phyloP scores from a whole-genome alignment of 148 eudicot species.

The Rhododendron ferrugineum region DNA sequence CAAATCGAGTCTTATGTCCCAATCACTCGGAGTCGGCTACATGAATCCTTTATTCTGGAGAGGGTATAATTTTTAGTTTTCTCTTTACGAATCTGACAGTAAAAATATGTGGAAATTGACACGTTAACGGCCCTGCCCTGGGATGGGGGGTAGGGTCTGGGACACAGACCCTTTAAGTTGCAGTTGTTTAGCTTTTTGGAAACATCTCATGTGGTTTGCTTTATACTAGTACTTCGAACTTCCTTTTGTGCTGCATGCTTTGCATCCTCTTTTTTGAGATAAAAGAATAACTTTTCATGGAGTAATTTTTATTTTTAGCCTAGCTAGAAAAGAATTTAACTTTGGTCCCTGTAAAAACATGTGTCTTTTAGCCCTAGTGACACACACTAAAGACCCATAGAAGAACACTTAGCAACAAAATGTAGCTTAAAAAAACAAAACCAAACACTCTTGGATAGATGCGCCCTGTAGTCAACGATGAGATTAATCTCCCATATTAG shows the following conservation, averaged over 20 bases:
- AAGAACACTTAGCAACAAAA: neutral
- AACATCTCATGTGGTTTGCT: constrained; percentile 13
- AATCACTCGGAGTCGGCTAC: too few relatives aligned
- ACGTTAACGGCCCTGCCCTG: neutral
- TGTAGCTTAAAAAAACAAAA: neutral
- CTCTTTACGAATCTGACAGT: neutral
- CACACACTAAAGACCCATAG: neutral
- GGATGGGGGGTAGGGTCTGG: neutral
- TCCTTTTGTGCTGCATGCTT: neutral
- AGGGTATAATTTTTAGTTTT: neutral
- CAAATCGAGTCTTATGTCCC: too few relatives aligned
- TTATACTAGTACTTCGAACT: neutral
- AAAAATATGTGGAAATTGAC: neutral
- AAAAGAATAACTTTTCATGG: too few relatives aligned
- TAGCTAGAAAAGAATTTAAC: neutral
- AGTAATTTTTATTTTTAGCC: too few relatives aligned
- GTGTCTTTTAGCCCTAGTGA: neutral
- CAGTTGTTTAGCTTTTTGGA: neutral
- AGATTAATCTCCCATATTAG: neutral
- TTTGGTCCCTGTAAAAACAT: neutral
- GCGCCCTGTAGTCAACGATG: neutral
- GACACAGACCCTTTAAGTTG: neutral
- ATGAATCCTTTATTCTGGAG: too few relatives aligned
- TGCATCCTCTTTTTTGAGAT: neutral
- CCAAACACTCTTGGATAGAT: neutral